phyloP scores from a whole-genome alignment of 768 basidiomycete genomes.

The Guyanaporus albipodus region DNA sequence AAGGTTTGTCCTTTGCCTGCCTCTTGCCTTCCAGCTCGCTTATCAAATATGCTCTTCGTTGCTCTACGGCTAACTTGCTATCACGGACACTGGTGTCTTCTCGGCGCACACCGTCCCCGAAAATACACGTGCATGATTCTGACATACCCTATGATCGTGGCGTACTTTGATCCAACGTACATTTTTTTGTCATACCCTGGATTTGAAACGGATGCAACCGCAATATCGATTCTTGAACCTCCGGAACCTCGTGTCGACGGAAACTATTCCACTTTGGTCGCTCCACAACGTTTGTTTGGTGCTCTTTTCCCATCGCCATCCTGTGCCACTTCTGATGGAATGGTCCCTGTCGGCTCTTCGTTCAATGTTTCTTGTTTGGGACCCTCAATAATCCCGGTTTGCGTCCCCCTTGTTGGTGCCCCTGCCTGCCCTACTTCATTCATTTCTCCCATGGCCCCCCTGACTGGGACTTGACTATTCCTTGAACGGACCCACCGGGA shows the following conservation, averaged over 20 bases:
- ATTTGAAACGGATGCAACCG: constrained; percentile 17
- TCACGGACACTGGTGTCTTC: background rate
- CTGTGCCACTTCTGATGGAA: background rate
- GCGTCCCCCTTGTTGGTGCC: background rate
- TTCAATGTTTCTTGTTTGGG: constrained; percentile 12
- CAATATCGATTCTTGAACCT: constrained; percentile 22
- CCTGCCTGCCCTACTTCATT: background rate
- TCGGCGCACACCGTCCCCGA: constrained; percentile 22
- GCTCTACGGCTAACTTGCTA: constrained; percentile 7
- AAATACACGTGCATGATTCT: constrained; percentile 7
- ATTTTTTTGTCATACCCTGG: constrained; percentile 2
- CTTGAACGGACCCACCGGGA: constrained; percentile 12
- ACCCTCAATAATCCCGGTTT: constrained; percentile 9
- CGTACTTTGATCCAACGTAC: background rate
- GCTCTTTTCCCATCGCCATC: background rate
- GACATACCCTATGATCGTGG: constrained; percentile 11
- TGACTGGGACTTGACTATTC: constrained; percentile 2
- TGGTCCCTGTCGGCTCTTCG: background rate
- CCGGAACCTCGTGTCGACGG: constrained; percentile 27
- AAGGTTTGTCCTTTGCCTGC: constrained; percentile 52
- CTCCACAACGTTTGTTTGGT: background rate
- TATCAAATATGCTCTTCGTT: constrained; percentile 15
- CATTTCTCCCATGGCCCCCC: constrained; percentile 5
- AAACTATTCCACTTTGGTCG: constrained; percentile 5
- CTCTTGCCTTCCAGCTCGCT: constrained; percentile 13